Percentiles rank a stretch among this genome's conserved stretches.
These are phyloP conservation scores for Sporothrix inflata DNA, from an alignment of 2,329 filamentous ascomycete genomes.

Conservation along the genomic window DNA sequence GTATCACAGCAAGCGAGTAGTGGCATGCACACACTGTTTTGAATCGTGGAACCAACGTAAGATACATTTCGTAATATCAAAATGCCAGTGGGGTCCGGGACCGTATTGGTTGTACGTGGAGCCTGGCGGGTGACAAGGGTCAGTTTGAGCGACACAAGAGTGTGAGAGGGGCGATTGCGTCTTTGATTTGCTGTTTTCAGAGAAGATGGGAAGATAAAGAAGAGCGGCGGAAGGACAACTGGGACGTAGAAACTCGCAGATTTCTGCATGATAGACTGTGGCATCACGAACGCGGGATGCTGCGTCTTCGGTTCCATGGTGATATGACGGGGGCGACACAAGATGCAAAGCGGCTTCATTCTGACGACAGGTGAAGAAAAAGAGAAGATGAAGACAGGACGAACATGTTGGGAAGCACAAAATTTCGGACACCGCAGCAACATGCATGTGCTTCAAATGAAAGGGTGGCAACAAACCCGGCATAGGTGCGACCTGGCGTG, in stretches of 20 bases:
- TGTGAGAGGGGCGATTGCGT: background rate
- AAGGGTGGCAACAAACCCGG: background rate
- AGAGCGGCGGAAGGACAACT: no score
- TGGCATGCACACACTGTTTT: background rate
- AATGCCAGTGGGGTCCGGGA: background rate
- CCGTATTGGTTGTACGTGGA: background rate
- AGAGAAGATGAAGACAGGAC: background rate
- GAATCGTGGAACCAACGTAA: background rate
- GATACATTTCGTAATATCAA: background rate
- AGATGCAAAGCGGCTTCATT: background rate
- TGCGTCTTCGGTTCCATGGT: background rate
- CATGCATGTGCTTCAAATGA: background rate
- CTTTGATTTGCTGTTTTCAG: background rate
- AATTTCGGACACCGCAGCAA: background rate
- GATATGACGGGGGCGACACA: no score
- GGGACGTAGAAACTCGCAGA: no score
- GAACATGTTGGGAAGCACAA: background rate
- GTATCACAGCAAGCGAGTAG: background rate
- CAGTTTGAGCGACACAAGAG: background rate
- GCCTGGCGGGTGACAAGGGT: background rate
- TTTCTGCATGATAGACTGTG: background rate
- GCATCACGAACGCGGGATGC: background rate
- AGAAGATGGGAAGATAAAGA: background rate
- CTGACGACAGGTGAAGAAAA: background rate
- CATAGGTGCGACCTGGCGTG: conserved; percentile 6